Percentiles rank a stretch among this genome's conserved stretches.
Evolutionary conservation across 1,284 basidiomycete species (phyloP).

Genomic region (Ceratobasidium theobromae): DNA sequence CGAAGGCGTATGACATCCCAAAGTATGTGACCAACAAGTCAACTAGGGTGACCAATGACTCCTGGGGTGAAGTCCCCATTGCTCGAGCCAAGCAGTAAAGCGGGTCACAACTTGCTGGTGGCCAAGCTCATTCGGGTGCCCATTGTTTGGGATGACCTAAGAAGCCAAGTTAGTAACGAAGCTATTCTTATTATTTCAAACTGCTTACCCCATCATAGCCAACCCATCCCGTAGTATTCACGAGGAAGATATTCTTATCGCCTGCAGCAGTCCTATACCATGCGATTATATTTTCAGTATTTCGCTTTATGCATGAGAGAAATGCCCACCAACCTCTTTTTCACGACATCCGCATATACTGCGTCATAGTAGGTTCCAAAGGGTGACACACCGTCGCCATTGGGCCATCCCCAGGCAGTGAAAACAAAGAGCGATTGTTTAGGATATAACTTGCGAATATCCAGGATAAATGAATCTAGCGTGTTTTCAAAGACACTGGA

Average conservation of each 20-base stretch:
- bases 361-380: constrained; percentile 54
- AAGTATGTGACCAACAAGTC: too few relatives aligned
- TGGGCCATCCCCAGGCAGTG: constrained; percentile 62
- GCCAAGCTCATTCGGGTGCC: constrained; percentile 53
- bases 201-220: constrained; percentile 49
- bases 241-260: constrained; percentile 54
- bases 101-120: constrained; percentile 53
- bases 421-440: constrained; percentile 55
- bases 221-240: constrained; percentile 61
- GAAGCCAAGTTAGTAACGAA: neutral
- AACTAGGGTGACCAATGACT: too few relatives aligned
- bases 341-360: constrained; percentile 51
- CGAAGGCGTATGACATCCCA: too few relatives aligned
- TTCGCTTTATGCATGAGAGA: neutral
- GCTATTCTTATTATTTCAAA: neutral
- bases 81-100: constrained; percentile 50
- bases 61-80: constrained; percentile 53
- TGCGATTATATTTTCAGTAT: neutral
- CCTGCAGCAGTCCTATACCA: constrained; percentile 46
- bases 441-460: constrained; percentile 51
- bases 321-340: constrained; percentile 44
- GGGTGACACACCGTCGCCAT: constrained; percentile 47
- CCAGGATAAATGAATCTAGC: constrained; percentile 50
- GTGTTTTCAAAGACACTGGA: constrained; percentile 52
- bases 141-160: constrained; percentile 46